Conservation (phyloP, 2,329 filamentous ascomycete genomes). For the Fusarium luffae region DNA sequence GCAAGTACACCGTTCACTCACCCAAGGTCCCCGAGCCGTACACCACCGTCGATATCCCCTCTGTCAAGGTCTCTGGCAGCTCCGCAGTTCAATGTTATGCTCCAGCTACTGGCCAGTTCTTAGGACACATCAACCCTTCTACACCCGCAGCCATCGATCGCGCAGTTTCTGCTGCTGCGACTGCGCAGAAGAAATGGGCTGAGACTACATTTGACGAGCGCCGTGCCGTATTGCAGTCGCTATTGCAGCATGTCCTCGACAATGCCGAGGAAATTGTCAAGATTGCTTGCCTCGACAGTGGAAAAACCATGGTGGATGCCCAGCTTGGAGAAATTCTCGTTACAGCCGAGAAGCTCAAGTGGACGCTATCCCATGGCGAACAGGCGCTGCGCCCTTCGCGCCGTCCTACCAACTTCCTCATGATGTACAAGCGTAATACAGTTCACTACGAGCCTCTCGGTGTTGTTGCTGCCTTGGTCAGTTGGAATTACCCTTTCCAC, state of each 20-base stretch:
- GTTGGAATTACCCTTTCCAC: conserved; percentile 98
- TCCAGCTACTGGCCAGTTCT: conserved; percentile 86
- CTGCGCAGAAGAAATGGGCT: conserved; percentile 82
- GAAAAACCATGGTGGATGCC: conserved; percentile 96
- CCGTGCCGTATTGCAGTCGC: conserved; percentile 79
- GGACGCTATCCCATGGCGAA: conserved; percentile 93
- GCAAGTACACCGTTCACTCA: conserved; percentile 69
- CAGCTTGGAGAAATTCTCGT: conserved; percentile 94
- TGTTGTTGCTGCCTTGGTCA: conserved; percentile 90
- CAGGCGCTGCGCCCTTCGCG: conserved; percentile 76
- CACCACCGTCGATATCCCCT: conserved; percentile 67
- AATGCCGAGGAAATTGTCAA: conserved; percentile 89
- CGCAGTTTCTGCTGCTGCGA: conserved; percentile 76
- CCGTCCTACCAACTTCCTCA: conserved; percentile 88
- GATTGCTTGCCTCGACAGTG: conserved; percentile 89
- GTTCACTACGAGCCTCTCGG: conserved; percentile 93
- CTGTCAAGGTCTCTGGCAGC: conserved; percentile 73
- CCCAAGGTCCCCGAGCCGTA: conserved; percentile 71
- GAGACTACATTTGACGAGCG: conserved; percentile 81
- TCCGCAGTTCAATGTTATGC: conserved; percentile 84
- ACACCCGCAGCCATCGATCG: conserved; percentile 82
- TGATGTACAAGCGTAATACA: conserved; percentile 94
- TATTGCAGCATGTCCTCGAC: conserved; percentile 85
- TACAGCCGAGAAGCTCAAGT: conserved; percentile 91
- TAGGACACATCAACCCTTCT: conserved; percentile 82